phyloP scores from a whole-genome alignment of 495 filamentous ascomycete species.

The Xylaria acuta region DNA sequence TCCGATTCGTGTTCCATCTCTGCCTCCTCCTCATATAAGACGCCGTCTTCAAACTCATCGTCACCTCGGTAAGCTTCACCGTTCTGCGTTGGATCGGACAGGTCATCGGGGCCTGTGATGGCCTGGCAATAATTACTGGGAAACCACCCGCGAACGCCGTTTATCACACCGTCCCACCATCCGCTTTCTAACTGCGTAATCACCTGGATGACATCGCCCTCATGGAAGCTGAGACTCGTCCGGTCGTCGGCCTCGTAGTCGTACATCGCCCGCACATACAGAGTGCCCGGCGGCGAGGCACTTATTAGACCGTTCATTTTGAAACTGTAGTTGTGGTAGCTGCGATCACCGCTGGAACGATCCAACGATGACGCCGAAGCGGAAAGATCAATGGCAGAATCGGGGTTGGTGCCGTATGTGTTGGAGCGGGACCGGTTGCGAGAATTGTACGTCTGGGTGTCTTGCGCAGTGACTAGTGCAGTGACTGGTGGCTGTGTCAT shows the following conservation, averaged over 20 bases:
- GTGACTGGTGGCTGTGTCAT: conserved; percentile 58
- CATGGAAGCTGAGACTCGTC: conserved; percentile 93
- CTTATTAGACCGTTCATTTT: conserved; percentile 75
- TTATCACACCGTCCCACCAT: conserved; percentile 99
- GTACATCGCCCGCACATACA: conserved; percentile 95
- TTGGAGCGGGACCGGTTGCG: conserved; percentile 41
- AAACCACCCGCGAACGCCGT: conserved; percentile 95
- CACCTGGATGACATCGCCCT: conserved; percentile 96
- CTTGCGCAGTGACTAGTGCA: conserved; percentile 53
- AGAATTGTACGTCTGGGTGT: conserved; percentile 45
- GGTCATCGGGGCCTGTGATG: conserved; percentile 74
- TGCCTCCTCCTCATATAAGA: conserved; percentile 49
- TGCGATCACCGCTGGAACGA: conserved; percentile 45
- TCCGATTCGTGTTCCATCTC: conserved; percentile 72
- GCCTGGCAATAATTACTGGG: conserved; percentile 97
- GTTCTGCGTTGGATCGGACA: conserved; percentile 62
- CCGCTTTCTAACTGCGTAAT: conserved; percentile 97
- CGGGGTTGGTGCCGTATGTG: conserved; percentile 38
- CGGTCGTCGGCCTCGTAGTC: conserved; percentile 97
- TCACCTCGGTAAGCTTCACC: conserved; percentile 73
- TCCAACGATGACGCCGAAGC: conserved; percentile 47
- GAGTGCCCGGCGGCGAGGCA: conserved; percentile 73
- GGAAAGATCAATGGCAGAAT: conserved; percentile 40
- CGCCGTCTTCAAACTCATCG: conserved; percentile 66
- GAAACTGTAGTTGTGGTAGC: conserved; percentile 40